Base-by-base conservation (phyloP, 169 alveolate genomes). In the Eimeria falciformis region DNA sequence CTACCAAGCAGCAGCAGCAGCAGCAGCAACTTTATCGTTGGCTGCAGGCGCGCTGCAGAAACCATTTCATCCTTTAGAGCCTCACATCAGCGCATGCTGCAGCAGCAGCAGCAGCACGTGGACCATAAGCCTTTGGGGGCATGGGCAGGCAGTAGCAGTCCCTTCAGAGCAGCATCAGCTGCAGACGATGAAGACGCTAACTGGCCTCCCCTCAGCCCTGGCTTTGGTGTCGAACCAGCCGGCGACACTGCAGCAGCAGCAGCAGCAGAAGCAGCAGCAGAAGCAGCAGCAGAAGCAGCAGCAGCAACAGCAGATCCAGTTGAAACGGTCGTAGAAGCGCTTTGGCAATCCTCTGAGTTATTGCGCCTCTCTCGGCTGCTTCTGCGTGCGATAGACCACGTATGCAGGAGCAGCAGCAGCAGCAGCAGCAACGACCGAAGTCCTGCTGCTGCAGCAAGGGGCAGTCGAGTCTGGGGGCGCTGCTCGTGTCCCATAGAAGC, bases 1-100 rank as follows among this genome's bases (percentile, higher is more conserved):
- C n/a, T n/a, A n/a, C n/a, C n/a, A n/a, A 66, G 77, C 77, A 66
- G 77, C 77, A 66, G 77, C 43, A 66, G 29, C 77, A 66, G 77
- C 77, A 14, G 77, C 77, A 66, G 77, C 77, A 66, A 45, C 77
- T 5, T 17, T 45, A 21, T 29, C 29, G 27, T 66, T 37, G 77
- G 29, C 45, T 66, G 5, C 29, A 37, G 21, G 14, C 21, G 58
- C 14, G 58, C 58, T 47, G 58, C 58, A 9, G 58, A 47, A 14
- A 14, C 21, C 58, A 9, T 47, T 2, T 23, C 27, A n/a, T 66
- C 77, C 45, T 14, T 45, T 21, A 37, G 43, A 21, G 77, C 77
- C 9, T 37, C 77, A 17, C 82, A 29, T 23, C 82, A 71, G 82
- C 55, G 40, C 17, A 37, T 14, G 40, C 77, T 25, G 50, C 56